Conservation (phyloP, 495 filamentous ascomycete species). For the Niebla homalea region DNA sequence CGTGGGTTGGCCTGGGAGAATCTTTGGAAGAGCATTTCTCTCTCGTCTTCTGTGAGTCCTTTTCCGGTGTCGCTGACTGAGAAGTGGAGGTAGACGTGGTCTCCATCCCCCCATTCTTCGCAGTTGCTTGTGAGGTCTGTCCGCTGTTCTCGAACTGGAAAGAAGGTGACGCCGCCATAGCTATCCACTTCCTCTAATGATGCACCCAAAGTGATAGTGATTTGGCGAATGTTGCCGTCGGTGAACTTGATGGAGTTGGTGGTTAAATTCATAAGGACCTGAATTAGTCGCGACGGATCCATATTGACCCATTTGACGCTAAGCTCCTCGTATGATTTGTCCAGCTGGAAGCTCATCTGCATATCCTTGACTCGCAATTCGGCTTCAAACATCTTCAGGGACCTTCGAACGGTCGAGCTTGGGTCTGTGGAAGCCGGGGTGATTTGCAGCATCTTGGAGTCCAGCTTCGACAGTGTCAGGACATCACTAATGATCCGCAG, state of each 20-base stretch:
- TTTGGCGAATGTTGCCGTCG: slow-evolving; percentile 38
- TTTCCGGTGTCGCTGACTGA: slow-evolving; percentile 67
- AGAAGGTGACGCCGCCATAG: slow-evolving; percentile 33
- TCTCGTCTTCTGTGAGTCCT: slow-evolving; percentile 59
- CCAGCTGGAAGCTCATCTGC: slow-evolving; percentile 45
- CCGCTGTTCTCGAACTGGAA: slow-evolving; percentile 39
- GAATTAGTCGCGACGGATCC: slow-evolving; percentile 58
- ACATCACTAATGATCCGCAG: slow-evolving; percentile 73
- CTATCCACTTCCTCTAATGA: slow-evolving; percentile 39
- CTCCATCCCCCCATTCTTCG: slow-evolving; percentile 55
- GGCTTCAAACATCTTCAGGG: slow-evolving; percentile 60
- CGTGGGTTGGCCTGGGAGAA: slow-evolving; percentile 70
- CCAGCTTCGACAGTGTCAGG: slow-evolving; percentile 69
- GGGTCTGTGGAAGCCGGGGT: slow-evolving; percentile 57
- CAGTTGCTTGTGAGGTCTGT: slow-evolving; percentile 29
- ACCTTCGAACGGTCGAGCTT: slow-evolving; percentile 47
- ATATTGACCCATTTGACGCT: slow-evolving; percentile 53
- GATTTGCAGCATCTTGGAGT: slow-evolving; percentile 57
- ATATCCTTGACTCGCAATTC: slow-evolving; percentile 58
- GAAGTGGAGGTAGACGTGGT: slow-evolving; percentile 56
- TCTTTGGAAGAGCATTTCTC: slow-evolving; percentile 61
- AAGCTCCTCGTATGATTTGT: slow-evolving; percentile 40
- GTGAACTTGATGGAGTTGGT: slow-evolving; percentile 75
- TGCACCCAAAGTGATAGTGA: slow-evolving; percentile 58
- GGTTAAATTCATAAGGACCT: slow-evolving; percentile 63